Evolutionary conservation across 805 yeast genomes (phyloP), one percentile per base, ranked within the genome.

Genomic region (Kodamaea kakaduensis): DNA sequence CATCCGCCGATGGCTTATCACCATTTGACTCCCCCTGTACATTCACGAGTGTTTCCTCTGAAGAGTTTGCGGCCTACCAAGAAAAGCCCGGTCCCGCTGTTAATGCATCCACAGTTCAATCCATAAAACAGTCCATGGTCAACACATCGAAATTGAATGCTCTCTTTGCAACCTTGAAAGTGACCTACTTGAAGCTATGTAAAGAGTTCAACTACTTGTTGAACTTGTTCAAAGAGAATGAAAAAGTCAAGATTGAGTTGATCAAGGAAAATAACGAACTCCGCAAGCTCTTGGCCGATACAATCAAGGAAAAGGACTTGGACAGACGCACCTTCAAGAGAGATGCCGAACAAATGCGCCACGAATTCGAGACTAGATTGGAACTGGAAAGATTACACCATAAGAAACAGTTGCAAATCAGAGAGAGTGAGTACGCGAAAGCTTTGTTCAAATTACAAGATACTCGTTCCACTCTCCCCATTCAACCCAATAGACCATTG

Each of bases 261-360:
- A 61, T 61, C 36, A 52, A 61, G 42, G 67, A 61, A 36, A 61
- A 61, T 38, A 58, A 59, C 38, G 58, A 60, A 41, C 50, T 61
- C 32, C 49, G 52, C 32, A 46, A 47, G 26, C 40, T 61, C 24
- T 49, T 61, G 31, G 47, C 47, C 19, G 62, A 59, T 27, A 45
- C 58, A 17, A 53, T 61, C 22, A 54, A 45, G 27, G 56, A 56
- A 14, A 43, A 57, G 31, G 58, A 53, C 31, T 17, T 36, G 2
- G 48, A 47, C 34, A 37, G 53, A 38, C 21, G 28, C 6, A 21
- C 25, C 18, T 37, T 26, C n/a, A 32, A 37, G 17, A 14, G 19
- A 5, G 37, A 43, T n/a, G n/a, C n/a, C n/a, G n/a, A n/a, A n/a
- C n/a, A n/a, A n/a, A n/a, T n/a, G n/a, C n/a, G n/a, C n/a, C n/a